Percentiles rank a stretch among this genome's conserved stretches.
Conservation (phyloP, 345 rosid genomes). For the Arabidopsis arenosa region DNA sequence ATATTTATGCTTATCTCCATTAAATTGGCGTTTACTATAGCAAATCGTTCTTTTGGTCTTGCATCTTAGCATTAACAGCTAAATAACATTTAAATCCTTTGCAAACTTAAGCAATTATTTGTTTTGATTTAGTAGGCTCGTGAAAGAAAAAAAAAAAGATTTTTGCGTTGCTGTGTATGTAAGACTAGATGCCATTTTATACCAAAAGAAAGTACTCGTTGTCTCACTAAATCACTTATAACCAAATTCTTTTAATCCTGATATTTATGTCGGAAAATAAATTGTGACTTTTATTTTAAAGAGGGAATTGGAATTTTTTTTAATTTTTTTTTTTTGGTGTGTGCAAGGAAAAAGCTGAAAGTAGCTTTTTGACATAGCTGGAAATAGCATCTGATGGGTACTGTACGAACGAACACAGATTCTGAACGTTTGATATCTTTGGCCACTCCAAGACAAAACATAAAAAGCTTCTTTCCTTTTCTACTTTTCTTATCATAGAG, state of each 20-base stretch:
- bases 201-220: background rate
- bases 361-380: background rate
- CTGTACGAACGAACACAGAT: background rate
- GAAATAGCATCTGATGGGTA: background rate
- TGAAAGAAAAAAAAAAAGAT: background rate
- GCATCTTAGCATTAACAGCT: background rate
- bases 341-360: background rate
- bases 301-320: background rate
- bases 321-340: too few relatives aligned
- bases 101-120: background rate
- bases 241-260: background rate
- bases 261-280: background rate
- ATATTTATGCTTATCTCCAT: background rate
- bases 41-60: background rate
- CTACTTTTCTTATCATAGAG: background rate
- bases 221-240: too few relatives aligned
- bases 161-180: background rate
- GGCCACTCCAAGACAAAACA: slow-evolving; percentile 17
- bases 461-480: background rate
- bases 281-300: background rate
- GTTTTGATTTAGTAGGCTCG: background rate
- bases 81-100: too few relatives aligned
- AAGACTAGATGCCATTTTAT: background rate
- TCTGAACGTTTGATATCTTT: background rate
- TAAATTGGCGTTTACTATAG: background rate